Percentiles rank a stretch among this genome's conserved stretches.
Evolutionary conservation across 1,284 basidiomycete species (phyloP).

Genomic region (Cutaneotrichosporon mucoides): DNA sequence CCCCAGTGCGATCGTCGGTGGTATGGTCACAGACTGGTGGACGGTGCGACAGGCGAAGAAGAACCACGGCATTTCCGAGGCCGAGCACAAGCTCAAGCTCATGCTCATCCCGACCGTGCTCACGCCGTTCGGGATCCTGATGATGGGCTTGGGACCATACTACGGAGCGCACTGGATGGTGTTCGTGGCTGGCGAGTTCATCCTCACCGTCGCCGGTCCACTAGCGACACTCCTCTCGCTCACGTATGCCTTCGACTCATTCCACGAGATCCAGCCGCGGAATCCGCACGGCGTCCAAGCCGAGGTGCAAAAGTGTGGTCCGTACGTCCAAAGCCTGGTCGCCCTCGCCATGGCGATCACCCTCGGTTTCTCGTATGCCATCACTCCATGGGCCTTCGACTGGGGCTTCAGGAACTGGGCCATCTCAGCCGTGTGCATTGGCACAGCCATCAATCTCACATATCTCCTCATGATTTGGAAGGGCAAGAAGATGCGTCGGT

Average conservation of each 20-base stretch:
- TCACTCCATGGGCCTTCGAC: conserved; percentile 18
- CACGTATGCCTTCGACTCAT: conserved; percentile 21
- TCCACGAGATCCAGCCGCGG: conserved; percentile 11
- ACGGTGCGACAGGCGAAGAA: conserved; percentile 13
- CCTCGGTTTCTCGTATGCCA: conserved; percentile 5
- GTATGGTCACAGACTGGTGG: conserved; percentile 9
- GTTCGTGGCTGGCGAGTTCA: conserved; percentile 23
- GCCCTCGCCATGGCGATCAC: conserved; percentile 20
- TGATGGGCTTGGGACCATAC: conserved; percentile 25
- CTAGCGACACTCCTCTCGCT: conserved; percentile 20
- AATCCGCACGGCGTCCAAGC: conserved; percentile 15
- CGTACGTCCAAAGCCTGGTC: conserved; percentile 22
- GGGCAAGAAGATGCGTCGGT: conserved; percentile 4
- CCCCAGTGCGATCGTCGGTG: conserved; percentile 19
- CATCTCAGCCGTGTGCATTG: conserved; percentile 9
- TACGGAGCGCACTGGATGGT: conserved; percentile 29
- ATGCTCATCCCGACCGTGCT: conserved; percentile 16
- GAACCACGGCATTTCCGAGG: conserved; percentile 22
- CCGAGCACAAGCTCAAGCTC: conserved; percentile 23
- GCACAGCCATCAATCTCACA: conserved; percentile 2
- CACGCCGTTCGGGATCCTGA: conserved; percentile 20
- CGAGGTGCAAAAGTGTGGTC: conserved; percentile 12
- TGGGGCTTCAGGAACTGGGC: conserved; percentile 19
- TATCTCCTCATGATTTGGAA: conserved; percentile 9
- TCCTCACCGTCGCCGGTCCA: conserved; percentile 23